Evolutionary conservation across 2,329 filamentous ascomycete genomes (phyloP).

Genomic region (Lecanicillium sp.): DNA sequence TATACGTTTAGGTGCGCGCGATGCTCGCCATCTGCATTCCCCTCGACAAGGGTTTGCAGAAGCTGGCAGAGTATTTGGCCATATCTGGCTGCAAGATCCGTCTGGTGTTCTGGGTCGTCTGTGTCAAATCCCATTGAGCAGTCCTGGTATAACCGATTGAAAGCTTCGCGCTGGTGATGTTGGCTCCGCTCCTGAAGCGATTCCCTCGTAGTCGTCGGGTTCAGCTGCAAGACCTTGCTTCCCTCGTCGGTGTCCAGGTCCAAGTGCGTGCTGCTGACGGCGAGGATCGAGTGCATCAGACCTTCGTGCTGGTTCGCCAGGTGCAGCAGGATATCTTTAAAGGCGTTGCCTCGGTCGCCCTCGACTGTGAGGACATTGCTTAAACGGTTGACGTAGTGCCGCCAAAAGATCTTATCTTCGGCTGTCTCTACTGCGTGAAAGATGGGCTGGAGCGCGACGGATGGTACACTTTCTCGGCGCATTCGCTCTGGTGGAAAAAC

Average conservation of each 20-base stretch:
- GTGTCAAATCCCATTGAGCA: slow-evolving; percentile 33
- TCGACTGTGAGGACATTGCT: slow-evolving; percentile 77
- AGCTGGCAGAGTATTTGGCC: slow-evolving; percentile 56
- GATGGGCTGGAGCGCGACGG: slow-evolving; percentile 53
- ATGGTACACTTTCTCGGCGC: slow-evolving; percentile 39
- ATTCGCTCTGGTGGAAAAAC: slow-evolving; percentile 36
- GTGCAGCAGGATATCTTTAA: slow-evolving; percentile 74
- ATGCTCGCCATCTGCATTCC: slow-evolving; percentile 57
- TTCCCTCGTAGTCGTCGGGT: slow-evolving; percentile 36
- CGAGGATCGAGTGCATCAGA: slow-evolving; percentile 85
- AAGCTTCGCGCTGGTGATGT: slow-evolving; percentile 47
- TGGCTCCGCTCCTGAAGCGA: slow-evolving; percentile 42
- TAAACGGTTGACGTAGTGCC: slow-evolving; percentile 73
- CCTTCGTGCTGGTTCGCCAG: slow-evolving; percentile 73
- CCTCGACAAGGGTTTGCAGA: slow-evolving; percentile 48
- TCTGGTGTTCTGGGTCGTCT: slow-evolving; percentile 34
- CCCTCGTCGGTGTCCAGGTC: slow-evolving; percentile 51
- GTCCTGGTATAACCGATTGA: slow-evolving; percentile 41
- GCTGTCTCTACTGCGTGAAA: slow-evolving; percentile 75
- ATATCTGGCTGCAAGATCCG: slow-evolving; percentile 46
- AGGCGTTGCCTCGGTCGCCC: slow-evolving; percentile 73
- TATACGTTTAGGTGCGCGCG: slow-evolving; percentile 73
- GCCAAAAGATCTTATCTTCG: slow-evolving; percentile 72
- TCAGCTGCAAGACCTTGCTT: slow-evolving; percentile 39
- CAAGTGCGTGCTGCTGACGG: slow-evolving; percentile 71